Evolutionary conservation across 441 rosid species (phyloP), one percentile per base, ranked within the genome.

Genomic region (Jatropha podagrica): DNA sequence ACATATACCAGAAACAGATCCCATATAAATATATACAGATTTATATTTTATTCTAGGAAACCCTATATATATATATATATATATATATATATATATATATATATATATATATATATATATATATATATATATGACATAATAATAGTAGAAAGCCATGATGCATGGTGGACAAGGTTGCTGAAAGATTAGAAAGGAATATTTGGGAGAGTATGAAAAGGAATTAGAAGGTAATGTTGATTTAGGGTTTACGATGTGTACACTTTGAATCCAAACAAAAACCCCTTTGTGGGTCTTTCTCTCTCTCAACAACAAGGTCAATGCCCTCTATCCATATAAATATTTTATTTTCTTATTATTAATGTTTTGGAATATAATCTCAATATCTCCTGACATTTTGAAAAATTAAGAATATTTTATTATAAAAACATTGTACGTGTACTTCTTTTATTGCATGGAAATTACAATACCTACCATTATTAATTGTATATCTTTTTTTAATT

Each of bases 121-220:
- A 48, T 48, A 48, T 10, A 46, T 46, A 46, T 9, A 44, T 5
- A 44, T 9, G 12, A 68, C 55, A 52, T 64, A 77, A 81, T 55
- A 71, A 48, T 1, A n/a, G 14, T 4, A 17, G n/a, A 5, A 52
- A 52, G 17, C 7, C 74, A 78, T 61, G 65, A 77, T 46, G 72
- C 48, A 78, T 71, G 77, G 12, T 20, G 20, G 74, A 65, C 83
- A 83, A 78, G 77, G 71, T 61, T 73, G 76, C 70, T 79, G 80
- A 82, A 78, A 76, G 76, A 78, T 80, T 77, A 73, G 78, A 81
- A 84, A 77, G 83, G 90, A 90, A 85, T 90, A 88, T 88, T 86
- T 88, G 87, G 89, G 94, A 84, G 88, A 77, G 76, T 1, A 83
- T 83, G 84, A 81, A 79, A 85, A 83, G 80, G 89, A 86, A 89